These are phyloP conservation scores for Stemphylium vesicarium DNA, from an alignment of 2,329 filamentous ascomycete species.

Conservation along the genomic window DNA sequence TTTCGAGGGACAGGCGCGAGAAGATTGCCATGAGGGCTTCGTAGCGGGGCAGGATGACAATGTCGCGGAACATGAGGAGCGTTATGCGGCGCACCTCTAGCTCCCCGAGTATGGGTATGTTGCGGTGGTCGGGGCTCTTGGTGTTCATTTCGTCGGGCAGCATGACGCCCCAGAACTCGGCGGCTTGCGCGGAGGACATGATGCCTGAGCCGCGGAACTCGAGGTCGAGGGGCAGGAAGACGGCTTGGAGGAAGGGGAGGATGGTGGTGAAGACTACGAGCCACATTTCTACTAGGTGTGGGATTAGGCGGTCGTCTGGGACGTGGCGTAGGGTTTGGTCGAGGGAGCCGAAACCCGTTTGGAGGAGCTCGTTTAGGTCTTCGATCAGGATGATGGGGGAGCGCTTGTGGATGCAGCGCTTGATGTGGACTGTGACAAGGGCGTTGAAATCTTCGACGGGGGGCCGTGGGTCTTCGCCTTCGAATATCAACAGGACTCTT, in stretches of 20 bases:
- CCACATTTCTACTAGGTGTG: slow-evolving; percentile 91
- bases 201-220: slow-evolving; percentile 90
- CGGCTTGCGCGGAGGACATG: slow-evolving; percentile 77
- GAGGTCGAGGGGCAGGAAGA: slow-evolving; percentile 89
- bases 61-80: slow-evolving; percentile 85
- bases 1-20: slow-evolving; percentile 86
- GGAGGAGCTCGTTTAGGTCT: slow-evolving; percentile 75
- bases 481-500: slow-evolving; percentile 77
- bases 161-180: slow-evolving; percentile 87
- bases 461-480: slow-evolving; percentile 78
- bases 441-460: slow-evolving; percentile 85
- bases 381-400: slow-evolving; percentile 75
- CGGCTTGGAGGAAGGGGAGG: slow-evolving; percentile 91
- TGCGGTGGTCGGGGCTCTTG: slow-evolving; percentile 50
- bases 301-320: slow-evolving; percentile 86
- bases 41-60: slow-evolving; percentile 85
- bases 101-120: slow-evolving; percentile 57
- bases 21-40: slow-evolving; percentile 89
- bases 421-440: slow-evolving; percentile 78
- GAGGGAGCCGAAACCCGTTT: slow-evolving; percentile 83
- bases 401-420: slow-evolving; percentile 76
- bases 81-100: slow-evolving; percentile 90
- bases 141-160: slow-evolving; percentile 57
- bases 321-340: slow-evolving; percentile 81
- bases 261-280: slow-evolving; percentile 89